Conservation (phyloP, 345 rosid species). For the Melaleuca alternifolia region DNA sequence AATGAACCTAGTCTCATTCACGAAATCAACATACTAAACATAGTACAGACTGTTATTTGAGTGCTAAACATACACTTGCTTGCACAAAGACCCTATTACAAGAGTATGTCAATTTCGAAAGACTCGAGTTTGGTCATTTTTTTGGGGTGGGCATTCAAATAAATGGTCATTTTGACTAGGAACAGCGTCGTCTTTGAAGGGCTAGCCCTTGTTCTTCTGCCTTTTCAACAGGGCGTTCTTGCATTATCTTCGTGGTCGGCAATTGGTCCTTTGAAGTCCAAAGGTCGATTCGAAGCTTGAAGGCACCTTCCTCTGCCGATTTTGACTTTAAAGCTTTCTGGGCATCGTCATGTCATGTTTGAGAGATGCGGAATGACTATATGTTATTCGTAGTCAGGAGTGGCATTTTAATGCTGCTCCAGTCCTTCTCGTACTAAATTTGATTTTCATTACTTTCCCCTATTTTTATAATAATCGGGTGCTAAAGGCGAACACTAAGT, state of each 20-base stretch:
- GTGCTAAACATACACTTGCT: background rate
- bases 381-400: background rate
- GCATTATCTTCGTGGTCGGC: background rate
- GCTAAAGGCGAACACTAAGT: background rate
- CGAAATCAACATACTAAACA: background rate
- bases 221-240: background rate
- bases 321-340: background rate
- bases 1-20: background rate
- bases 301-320: background rate
- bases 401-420: background rate
- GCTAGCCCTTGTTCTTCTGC: background rate
- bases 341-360: background rate
- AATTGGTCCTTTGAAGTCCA: background rate
- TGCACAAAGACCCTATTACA: background rate
- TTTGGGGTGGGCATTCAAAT: background rate
- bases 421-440: background rate
- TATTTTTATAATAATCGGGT: background rate
- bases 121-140: background rate
- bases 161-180: background rate
- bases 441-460: background rate
- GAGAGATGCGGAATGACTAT: background rate
- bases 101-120: background rate
- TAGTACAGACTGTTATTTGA: background rate
- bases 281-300: background rate
- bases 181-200: background rate